Conservation (phyloP, 768 basidiomycete genomes). For the Ramaria sp. region DNA sequence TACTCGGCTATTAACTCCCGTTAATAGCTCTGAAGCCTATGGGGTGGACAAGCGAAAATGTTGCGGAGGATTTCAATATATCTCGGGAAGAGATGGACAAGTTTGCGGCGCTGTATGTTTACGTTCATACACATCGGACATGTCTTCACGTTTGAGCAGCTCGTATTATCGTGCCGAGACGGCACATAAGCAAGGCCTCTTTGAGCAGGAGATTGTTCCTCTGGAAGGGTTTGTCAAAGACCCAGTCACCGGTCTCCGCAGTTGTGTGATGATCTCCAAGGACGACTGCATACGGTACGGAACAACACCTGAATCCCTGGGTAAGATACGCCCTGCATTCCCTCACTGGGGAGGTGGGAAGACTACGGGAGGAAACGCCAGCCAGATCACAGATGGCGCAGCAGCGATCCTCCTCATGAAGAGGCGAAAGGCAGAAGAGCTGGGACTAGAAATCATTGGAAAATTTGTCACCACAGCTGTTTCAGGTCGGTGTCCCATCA, state of each 20-base stretch:
- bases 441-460: conserved; percentile 63
- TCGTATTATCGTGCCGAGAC: conserved; percentile 74
- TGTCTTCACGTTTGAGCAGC: conserved; percentile 3
- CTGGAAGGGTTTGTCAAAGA: conserved; percentile 27
- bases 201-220: conserved; percentile 62
- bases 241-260: conserved; percentile 29
- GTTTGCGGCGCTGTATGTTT: conserved; percentile 40
- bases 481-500: conserved; percentile 31
- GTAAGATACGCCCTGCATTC: conserved; percentile 64
- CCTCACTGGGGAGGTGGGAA: conserved; percentile 68
- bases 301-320: conserved; percentile 53
- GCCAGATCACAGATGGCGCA: conserved; percentile 76
- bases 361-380: conserved; percentile 81
- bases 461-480: conserved; percentile 70
- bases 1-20: not conserved
- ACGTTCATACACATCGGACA: not conserved
- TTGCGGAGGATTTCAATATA: conserved; percentile 62
- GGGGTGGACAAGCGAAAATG: conserved; percentile 89
- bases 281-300: conserved; percentile 75
- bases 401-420: conserved; percentile 78
- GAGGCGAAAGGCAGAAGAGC: conserved; percentile 62
- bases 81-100: conserved; percentile 67
- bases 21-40: conserved; percentile 39
- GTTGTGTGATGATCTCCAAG: conserved; percentile 41
- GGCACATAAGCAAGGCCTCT: conserved; percentile 57